These are phyloP conservation scores for Dichomitus squalens DNA, from an alignment of 1,284 basidiomycete genomes.

Conservation along the genomic window DNA sequence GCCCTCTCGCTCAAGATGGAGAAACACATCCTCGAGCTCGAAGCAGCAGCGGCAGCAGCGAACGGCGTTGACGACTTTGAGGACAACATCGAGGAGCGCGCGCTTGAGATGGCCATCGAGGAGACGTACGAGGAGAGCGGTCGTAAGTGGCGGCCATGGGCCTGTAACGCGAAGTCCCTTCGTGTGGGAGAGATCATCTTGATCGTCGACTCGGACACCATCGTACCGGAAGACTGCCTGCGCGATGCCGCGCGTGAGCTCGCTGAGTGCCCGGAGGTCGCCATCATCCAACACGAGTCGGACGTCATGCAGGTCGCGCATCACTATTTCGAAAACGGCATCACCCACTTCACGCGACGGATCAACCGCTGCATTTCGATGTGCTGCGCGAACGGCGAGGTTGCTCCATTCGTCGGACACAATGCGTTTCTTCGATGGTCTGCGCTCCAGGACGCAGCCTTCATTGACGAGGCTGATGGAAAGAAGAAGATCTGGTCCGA, in stretches of 20 bases:
- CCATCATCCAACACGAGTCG: constrained; percentile 83
- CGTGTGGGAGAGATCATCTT: constrained; percentile 68
- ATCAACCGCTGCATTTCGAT: constrained; percentile 80
- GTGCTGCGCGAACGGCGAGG: constrained; percentile 77
- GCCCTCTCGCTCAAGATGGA: constrained; percentile 54
- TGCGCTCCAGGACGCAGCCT: constrained; percentile 80
- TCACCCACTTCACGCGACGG: constrained; percentile 81
- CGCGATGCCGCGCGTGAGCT: constrained; percentile 84
- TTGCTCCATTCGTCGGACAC: constrained; percentile 87
- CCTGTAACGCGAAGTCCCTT: constrained; percentile 57
- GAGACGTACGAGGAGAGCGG: constrained; percentile 65
- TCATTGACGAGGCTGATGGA: constrained; percentile 66
- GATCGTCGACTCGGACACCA: constrained; percentile 82
- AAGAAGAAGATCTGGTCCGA: constrained; percentile 83
- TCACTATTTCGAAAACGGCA: constrained; percentile 87
- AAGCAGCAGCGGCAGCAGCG: constrained; percentile 38
- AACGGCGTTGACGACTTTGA: constrained; percentile 33
- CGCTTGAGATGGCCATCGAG: constrained; percentile 66
- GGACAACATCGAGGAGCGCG: constrained; percentile 58
- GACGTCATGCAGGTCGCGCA: constrained; percentile 86
- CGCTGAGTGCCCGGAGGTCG: constrained; percentile 75
- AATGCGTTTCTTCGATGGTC: constrained; percentile 88
- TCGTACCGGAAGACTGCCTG: constrained; percentile 86
- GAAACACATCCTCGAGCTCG: constrained; percentile 48
- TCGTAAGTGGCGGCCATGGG: constrained; percentile 62